Conservation (phyloP, 2,329 filamentous ascomycete genomes). For the Periconia sp. region DNA sequence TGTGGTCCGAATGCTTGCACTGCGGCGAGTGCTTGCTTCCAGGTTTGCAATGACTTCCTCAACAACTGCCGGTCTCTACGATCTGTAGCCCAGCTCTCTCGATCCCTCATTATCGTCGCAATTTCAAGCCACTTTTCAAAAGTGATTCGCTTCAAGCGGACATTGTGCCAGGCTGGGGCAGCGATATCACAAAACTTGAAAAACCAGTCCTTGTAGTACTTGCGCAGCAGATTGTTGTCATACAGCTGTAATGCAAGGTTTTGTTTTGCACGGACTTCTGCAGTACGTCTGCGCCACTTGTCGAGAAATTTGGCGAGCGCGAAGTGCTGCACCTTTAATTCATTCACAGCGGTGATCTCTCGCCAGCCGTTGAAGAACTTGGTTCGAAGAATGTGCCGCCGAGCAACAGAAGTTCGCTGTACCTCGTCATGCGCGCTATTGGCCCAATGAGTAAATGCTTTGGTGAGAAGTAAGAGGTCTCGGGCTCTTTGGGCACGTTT, state of each 20-base stretch:
- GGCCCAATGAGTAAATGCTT: slow-evolving; percentile 73
- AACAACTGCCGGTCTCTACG: slow-evolving; percentile 29
- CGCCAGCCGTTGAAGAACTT: slow-evolving; percentile 74
- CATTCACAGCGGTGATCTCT: slow-evolving; percentile 67
- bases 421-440: slow-evolving; percentile 68
- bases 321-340: slow-evolving; percentile 59
- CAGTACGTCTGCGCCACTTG: slow-evolving; percentile 57
- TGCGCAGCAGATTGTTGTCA: slow-evolving; percentile 39
- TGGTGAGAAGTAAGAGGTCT: slow-evolving; percentile 68
- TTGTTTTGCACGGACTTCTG: slow-evolving; percentile 43
- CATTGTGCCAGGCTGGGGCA: slow-evolving; percentile 41
- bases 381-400: slow-evolving; percentile 72
- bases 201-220: slow-evolving; percentile 44
- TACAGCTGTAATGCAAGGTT: slow-evolving; percentile 36
- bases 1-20: slow-evolving; percentile 39
- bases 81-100: slow-evolving; percentile 27
- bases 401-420: slow-evolving; percentile 69
- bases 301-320: slow-evolving; percentile 61
- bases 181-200: slow-evolving; percentile 43
- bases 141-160: slow-evolving; percentile 28
- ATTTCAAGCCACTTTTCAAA: slow-evolving; percentile 38
- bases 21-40: slow-evolving; percentile 24
- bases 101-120: slow-evolving; percentile 30
- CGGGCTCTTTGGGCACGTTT: slow-evolving; percentile 67
- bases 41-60: slow-evolving; percentile 29